Base-by-base conservation (phyloP, 176 grass and related monocot species). In the Ensete glaucum region DNA sequence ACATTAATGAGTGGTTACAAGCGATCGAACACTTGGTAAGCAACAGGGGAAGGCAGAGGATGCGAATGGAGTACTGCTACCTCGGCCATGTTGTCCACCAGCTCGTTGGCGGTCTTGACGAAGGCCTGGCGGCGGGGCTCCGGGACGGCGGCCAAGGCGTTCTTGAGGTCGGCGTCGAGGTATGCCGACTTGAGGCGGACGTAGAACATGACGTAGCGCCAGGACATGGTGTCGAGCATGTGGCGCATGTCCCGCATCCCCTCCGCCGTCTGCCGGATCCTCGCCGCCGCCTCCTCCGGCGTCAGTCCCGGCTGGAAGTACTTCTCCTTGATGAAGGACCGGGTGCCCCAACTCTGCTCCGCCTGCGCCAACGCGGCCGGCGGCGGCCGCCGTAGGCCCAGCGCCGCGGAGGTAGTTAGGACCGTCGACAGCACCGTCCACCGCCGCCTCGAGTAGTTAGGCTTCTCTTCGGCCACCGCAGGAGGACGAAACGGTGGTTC, bases 201-300 rank as follows among this genome's bases (percentile, higher is more conserved):
- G 79, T 93, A 98, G 81, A 91, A 90, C 63, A 98, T 69, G n/a
- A 93, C 88, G 73, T 96, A 96, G 75, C 81, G 85, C 94, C 94
- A 98, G 3, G 94, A 88, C 94, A 98, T 98, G 71, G 88, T 88
- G 76, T 98, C 90, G 19, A 98, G 84, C 90, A 98, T 98, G 23
- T 91, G 90, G 55, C 94, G 82, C 62, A 93, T 85, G 52, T 85
- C 85, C 29, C 80, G 78, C 88, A 98, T 87, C 9, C 88, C 88
- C 80, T 98, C 94, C 2, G 94, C 86, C 6, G 94, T 98, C 79
- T 98, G 94, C 52, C 82, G 83, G 66, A 98, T 97, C 80, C 94
- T 82, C 74, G 85, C 94, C 1, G 77, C 90, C 4, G 94, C 87
- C 72, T 97, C 90, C 52, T 93, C 90, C 21, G 94, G 11, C 12